phyloP scores from a whole-genome alignment of 306 rosid genomes.

The Geum urbanum region DNA sequence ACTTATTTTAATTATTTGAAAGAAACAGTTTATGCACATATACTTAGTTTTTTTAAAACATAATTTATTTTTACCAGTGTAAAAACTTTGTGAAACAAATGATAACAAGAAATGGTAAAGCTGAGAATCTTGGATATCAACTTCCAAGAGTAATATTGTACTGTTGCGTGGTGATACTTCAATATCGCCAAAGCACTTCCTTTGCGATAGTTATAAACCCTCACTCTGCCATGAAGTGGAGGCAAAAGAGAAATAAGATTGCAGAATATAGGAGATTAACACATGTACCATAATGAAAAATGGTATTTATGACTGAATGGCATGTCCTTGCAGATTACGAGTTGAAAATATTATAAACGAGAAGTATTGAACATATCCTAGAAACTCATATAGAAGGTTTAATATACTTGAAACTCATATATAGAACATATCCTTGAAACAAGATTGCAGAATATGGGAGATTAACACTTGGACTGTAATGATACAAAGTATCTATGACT shows the following conservation, averaged over 20 bases:
- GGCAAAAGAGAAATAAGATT: conserved; percentile 14
- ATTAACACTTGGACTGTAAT: no score
- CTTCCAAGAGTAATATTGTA: conserved; percentile 30
- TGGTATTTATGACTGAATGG: neutral
- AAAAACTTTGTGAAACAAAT: no score
- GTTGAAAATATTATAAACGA: no score
- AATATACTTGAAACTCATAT: no score
- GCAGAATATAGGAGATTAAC: conserved; percentile 1
- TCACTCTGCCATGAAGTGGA: conserved; percentile 50
- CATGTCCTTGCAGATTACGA: neutral
- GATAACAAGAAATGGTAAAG: neutral
- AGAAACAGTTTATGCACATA: neutral
- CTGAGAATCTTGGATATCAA: conserved; percentile 8
- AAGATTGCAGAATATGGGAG: no score
- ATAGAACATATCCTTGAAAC: no score
- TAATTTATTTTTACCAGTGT: no score
- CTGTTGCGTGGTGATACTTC: conserved; percentile 87
- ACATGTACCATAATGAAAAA: no score
- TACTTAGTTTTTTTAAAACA: neutral
- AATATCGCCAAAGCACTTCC: conserved; percentile 79
- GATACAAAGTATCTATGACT: no score
- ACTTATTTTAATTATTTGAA: neutral
- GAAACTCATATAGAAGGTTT: no score
- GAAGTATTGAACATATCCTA: no score
- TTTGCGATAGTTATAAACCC: conserved; percentile 74